Evolutionary conservation across 208 protist species (phyloP), one percentile per base, ranked within the genome.

Genomic region (Leishmania turanica): DNA sequence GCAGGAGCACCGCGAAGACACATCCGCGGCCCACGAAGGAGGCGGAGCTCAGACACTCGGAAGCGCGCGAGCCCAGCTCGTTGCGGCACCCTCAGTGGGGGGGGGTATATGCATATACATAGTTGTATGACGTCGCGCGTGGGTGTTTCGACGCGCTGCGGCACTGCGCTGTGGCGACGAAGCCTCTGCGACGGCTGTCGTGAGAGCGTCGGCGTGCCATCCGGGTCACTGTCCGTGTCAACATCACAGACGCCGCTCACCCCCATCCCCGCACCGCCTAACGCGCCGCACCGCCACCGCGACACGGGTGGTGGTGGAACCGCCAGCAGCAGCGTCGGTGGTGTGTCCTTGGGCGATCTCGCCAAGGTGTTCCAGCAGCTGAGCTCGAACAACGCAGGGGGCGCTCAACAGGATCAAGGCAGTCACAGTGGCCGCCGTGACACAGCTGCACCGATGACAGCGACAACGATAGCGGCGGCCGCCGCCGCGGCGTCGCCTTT

Each of bases 281-380:
- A 72, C 68, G 34, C 68, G 42, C 1, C 51, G 45, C 47, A 13
- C 17, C 47, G 77, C 19, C 42, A 53, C n/a, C 58, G 76, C n/a
- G 56, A 27, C 15, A 72, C 45, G 34, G 66, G 58, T 58, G 8
- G 54, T 62, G 21, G 76, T 62, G 51, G 77, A 47, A 19, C n/a
- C 54, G 15, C 15, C 80, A 66, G 15, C 15, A 47, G 15, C 49
- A 64, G 70, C 81, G 42, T 37, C 51, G 65, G 62, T 42, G 42
- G 40, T 6, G 17, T 91, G 1, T 91, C 88, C 7, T 56, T 93
- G 13, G 79, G 70, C 24, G 78, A 91, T 15, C 77, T 91, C 54
- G 90, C 88, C n/a, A 90, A 87, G 53, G 88, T 78, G 13, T 91
- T 93, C 72, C 72, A 84, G 19, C 85, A 90, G 54, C 73, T 91